Percentiles rank a stretch among this genome's conserved stretches.
These are phyloP conservation scores for Fusarium brevicatenulatum DNA, from an alignment of 2,329 filamentous ascomycete genomes.

Conservation along the genomic window DNA sequence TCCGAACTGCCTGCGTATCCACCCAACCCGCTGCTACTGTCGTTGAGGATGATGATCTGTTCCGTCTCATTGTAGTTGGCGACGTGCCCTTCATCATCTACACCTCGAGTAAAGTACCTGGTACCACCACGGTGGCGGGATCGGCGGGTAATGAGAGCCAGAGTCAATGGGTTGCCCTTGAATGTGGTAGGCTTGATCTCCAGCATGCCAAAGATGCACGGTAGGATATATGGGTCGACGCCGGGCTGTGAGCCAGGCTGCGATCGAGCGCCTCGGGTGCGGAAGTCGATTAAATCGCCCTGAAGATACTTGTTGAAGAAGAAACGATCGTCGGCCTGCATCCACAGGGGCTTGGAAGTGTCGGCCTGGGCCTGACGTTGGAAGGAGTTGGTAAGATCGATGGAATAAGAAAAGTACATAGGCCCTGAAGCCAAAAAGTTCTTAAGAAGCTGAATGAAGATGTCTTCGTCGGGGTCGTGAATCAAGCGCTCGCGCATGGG, in stretches of 20 bases:
- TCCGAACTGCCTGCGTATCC: constrained; percentile 83
- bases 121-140: constrained; percentile 91
- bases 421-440: constrained; percentile 83
- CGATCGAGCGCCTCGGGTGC: constrained; percentile 69
- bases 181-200: constrained; percentile 88
- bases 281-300: constrained; percentile 90
- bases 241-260: constrained; percentile 77
- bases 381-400: constrained; percentile 96
- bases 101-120: constrained; percentile 91
- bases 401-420: constrained; percentile 98
- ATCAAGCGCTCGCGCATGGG: constrained; percentile 92
- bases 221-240: constrained; percentile 91
- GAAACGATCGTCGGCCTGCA: constrained; percentile 93
- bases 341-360: constrained; percentile 81
- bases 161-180: constrained; percentile 84
- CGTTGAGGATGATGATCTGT: constrained; percentile 90
- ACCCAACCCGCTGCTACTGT: constrained; percentile 76
- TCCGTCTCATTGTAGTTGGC: constrained; percentile 99
- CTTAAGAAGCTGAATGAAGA: constrained; percentile 85
- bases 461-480: constrained; percentile 93
- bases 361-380: constrained; percentile 89
- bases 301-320: constrained; percentile 98
- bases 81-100: constrained; percentile 94
- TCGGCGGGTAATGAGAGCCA: constrained; percentile 87
- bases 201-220: constrained; percentile 96